These are phyloP conservation scores for Venturia asperata DNA, from an alignment of 2,329 filamentous ascomycete species.

Conservation along the genomic window DNA sequence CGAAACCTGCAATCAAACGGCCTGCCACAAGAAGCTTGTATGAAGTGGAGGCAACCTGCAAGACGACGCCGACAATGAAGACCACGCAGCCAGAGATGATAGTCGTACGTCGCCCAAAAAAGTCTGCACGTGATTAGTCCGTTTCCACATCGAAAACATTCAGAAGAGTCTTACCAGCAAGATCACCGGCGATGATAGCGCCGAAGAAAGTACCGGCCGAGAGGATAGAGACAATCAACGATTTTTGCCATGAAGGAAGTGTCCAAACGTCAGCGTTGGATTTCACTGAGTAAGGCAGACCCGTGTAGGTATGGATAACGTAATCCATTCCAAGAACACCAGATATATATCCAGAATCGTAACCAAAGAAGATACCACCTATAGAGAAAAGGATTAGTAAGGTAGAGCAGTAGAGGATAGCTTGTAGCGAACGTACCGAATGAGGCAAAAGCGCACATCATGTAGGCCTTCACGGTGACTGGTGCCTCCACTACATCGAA, in stretches of 20 bases:
- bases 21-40: slow-evolving; percentile 60
- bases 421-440: slow-evolving; percentile 30
- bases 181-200: slow-evolving; percentile 58
- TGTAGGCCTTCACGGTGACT: slow-evolving; percentile 40
- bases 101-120: slow-evolving; percentile 64
- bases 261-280: slow-evolving; percentile 12
- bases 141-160: neutral
- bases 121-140: slow-evolving; percentile 40
- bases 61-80: slow-evolving; percentile 51
- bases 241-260: slow-evolving; percentile 35
- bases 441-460: slow-evolving; percentile 43
- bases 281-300: slow-evolving; percentile 16
- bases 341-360: slow-evolving; percentile 70
- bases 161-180: slow-evolving; percentile 39
- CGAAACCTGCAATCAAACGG: slow-evolving; percentile 65
- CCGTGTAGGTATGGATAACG: slow-evolving; percentile 17
- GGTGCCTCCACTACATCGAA: slow-evolving; percentile 40
- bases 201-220: slow-evolving; percentile 74
- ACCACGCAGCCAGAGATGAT: slow-evolving; percentile 64
- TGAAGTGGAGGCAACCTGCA: slow-evolving; percentile 54
- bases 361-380: slow-evolving; percentile 65
- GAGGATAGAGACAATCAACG: slow-evolving; percentile 65
- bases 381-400: neutral
- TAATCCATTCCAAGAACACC: slow-evolving; percentile 46
- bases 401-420: neutral